Base-by-base conservation (phyloP, 208 protist species). In the Leishmania guyanensis region DNA sequence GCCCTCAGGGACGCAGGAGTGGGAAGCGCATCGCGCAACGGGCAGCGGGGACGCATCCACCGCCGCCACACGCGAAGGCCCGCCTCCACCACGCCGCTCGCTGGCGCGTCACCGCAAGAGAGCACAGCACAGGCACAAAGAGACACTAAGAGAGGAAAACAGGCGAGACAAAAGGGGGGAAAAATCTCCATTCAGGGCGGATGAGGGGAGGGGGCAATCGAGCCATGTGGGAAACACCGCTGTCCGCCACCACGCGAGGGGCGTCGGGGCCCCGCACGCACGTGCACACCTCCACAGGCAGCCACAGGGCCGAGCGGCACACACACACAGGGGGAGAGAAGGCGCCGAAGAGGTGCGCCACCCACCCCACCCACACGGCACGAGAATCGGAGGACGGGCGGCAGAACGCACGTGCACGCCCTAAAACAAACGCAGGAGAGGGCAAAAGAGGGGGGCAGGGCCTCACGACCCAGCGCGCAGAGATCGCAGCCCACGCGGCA, bases 111-210 rank as follows among this genome's bases (percentile, higher is more conserved):
- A 50, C 69, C 4, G 51, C 0, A 82, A 65, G 48, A 48, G 56
- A 74, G 68, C 12, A 33, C 78, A 76, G 46, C 20, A 77, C 26
- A 77, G 1, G 51, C 22, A 84, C 17, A 74, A n/a, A 77, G n/a
- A 39, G 16, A 17, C 6, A 50, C 26, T 9, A 39, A 29, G 33
- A 77, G 51, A 65, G 14, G 65, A 36, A 77, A 65, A 29, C 22
- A 10, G 56, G 56, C 56, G 56, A 22, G n/a, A 62, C 56, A 6
- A 26, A 22, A 16, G 20, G 22, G 5, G 22, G 56, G 6, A 10
- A 8, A 26, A 39, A 39, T 39, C 36, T 39, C 36, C 36, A 39
- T 39, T 39, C 36, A 39, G 36, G 36, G 36, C 36, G 36, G 36
- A 39, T 39, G 36, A 39, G 36, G 36, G 53, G 36, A 39, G 36